Percentiles rank a stretch among this genome's conserved stretches.
Conservation (phyloP, 164 flowering plant genomes). For the Vitis rupestris region DNA sequence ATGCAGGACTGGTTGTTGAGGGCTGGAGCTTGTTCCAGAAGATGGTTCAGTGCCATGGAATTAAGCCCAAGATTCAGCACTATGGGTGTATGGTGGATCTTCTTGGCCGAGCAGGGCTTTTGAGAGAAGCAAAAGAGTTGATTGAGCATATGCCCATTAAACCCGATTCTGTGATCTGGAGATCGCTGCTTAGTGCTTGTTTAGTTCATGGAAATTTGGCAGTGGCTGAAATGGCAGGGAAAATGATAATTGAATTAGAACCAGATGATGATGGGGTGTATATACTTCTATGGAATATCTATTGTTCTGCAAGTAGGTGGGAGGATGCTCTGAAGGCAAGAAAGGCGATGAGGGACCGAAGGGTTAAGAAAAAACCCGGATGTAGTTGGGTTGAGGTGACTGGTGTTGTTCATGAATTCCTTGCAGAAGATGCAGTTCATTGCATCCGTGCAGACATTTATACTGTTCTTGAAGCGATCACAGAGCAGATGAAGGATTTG, state of each 20-base stretch:
- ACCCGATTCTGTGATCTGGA: slow-evolving; percentile 40
- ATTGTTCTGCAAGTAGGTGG: slow-evolving; percentile 26
- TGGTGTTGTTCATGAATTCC: slow-evolving; percentile 41
- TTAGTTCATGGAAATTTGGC: slow-evolving; percentile 19
- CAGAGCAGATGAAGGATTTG: slow-evolving; percentile 15
- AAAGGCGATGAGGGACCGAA: slow-evolving; percentile 31
- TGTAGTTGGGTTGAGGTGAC: slow-evolving; percentile 50
- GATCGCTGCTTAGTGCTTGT: slow-evolving; percentile 36
- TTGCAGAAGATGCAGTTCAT: slow-evolving; percentile 32
- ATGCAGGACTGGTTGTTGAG: slow-evolving; percentile 33
- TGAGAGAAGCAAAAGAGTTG: slow-evolving; percentile 31
- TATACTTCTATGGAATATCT: slow-evolving; percentile 34
- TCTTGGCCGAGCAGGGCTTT: slow-evolving; percentile 31
- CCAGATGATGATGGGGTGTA: slow-evolving; percentile 36
- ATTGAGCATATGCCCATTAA: slow-evolving; percentile 22
- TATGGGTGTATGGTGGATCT: slow-evolving; percentile 43
- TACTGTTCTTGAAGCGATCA: slow-evolving; percentile 21
- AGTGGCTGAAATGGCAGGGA: slow-evolving; percentile 31
- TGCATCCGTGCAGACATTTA: slow-evolving; percentile 12
- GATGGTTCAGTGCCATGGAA: slow-evolving; percentile 12
- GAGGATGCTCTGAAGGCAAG: slow-evolving; percentile 31
- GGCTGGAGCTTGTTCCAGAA: slow-evolving; percentile 23
- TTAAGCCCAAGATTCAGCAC: slow-evolving; percentile 29
- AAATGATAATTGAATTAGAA: slow-evolving; percentile 27
- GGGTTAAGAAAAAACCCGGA: slow-evolving; percentile 47